phyloP scores from a whole-genome alignment of 768 basidiomycete genomes.

The Tubosaeta sp. region DNA sequence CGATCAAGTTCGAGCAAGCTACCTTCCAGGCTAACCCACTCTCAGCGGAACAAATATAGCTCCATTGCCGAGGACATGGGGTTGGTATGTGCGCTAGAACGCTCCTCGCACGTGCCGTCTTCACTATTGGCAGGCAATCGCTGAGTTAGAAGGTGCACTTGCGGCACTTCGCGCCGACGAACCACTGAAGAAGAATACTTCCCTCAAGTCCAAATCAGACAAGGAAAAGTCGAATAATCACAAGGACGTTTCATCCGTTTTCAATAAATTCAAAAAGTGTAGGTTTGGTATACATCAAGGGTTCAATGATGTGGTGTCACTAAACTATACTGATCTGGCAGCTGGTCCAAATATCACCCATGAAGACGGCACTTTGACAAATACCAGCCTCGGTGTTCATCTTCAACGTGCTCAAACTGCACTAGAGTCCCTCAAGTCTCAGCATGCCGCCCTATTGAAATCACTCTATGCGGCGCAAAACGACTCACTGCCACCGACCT shows the following conservation, averaged over 20 bases:
- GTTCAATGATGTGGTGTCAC: neutral
- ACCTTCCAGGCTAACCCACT: slow-evolving; percentile 40
- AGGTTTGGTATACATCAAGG: slow-evolving; percentile 13
- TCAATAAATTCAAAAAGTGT: slow-evolving; percentile 65
- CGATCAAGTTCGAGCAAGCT: slow-evolving; percentile 34
- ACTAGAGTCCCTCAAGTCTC: slow-evolving; percentile 53
- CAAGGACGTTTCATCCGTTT: slow-evolving; percentile 34
- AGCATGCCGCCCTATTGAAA: slow-evolving; percentile 51
- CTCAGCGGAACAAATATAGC: slow-evolving; percentile 45
- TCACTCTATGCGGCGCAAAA: slow-evolving; percentile 35
- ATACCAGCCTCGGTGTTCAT: slow-evolving; percentile 17
- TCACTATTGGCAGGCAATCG: slow-evolving; percentile 43
- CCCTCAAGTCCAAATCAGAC: slow-evolving; percentile 35
- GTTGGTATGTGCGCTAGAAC: slow-evolving; percentile 38
- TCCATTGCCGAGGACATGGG: slow-evolving; percentile 64
- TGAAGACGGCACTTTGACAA: slow-evolving; percentile 26
- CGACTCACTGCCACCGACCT: slow-evolving; percentile 23
- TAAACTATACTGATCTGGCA: slow-evolving; percentile 6
- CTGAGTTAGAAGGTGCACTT: slow-evolving; percentile 55
- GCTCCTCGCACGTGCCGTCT: slow-evolving; percentile 1
- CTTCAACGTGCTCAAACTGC: slow-evolving; percentile 45
- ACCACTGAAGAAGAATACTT: slow-evolving; percentile 31
- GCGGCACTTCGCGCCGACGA: slow-evolving; percentile 38
- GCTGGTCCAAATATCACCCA: slow-evolving; percentile 20
- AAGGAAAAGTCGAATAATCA: slow-evolving; percentile 41